Conservation (phyloP, 2,329 filamentous ascomycete species). For the Pseudopithomyces chartarum region DNA sequence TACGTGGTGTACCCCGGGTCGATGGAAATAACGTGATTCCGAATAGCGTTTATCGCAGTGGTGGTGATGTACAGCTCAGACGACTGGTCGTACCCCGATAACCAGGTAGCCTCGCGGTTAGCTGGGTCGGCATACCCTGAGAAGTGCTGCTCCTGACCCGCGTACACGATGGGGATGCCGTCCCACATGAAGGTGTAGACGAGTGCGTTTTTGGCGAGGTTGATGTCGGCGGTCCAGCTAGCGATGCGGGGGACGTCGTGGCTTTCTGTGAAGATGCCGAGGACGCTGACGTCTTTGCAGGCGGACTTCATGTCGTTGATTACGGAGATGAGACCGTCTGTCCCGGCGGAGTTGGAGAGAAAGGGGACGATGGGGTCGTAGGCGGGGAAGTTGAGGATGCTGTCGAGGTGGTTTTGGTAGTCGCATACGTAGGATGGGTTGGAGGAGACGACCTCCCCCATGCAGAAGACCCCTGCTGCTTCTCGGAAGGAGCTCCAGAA, state of each 20-base stretch:
- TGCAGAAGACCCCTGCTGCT: constrained; percentile 43
- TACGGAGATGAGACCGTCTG: too few relatives aligned
- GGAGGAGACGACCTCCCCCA: constrained; percentile 44
- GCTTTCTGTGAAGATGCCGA: constrained; percentile 49
- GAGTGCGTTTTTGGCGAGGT: constrained; percentile 46
- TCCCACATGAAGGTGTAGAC: constrained; percentile 47
- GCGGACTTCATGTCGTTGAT: constrained; percentile 31
- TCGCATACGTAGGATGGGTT: constrained; percentile 39
- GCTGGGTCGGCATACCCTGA: constrained; percentile 41
- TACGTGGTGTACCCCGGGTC: constrained; percentile 48
- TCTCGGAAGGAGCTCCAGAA: constrained; percentile 44
- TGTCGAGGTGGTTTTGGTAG: constrained; percentile 39
- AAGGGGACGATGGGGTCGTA: constrained; percentile 47
- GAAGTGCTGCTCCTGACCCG: constrained; percentile 51
- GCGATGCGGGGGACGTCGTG: constrained; percentile 50
- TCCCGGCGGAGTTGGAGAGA: constrained; percentile 31
- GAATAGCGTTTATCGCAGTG: constrained; percentile 48
- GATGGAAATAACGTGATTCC: constrained; percentile 43
- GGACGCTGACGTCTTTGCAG: constrained; percentile 45
- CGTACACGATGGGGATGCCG: constrained; percentile 51
- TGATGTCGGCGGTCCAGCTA: constrained; percentile 40
- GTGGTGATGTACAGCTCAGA: constrained; percentile 47
- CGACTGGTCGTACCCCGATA: constrained; percentile 46
- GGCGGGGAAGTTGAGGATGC: constrained; percentile 44
- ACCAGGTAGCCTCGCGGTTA: constrained; percentile 49